Conservation (phyloP, 2,329 filamentous ascomycete species). For the Cordyceps farinosa region DNA sequence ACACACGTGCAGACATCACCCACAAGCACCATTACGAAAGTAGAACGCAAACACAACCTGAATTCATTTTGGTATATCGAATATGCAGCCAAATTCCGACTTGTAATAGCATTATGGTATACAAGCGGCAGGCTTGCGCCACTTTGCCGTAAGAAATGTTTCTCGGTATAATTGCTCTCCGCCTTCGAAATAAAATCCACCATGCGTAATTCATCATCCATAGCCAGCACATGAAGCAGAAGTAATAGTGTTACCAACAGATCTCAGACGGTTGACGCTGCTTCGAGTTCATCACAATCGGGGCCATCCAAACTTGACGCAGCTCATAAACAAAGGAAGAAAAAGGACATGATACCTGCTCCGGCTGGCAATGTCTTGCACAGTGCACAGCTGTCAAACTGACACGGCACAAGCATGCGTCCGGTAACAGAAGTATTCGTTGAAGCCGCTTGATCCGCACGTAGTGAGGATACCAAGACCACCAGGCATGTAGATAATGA, state of each 20-base stretch:
- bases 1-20: neutral
- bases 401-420: neutral
- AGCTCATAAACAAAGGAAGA: slow-evolving; percentile 25
- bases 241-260: slow-evolving; percentile 11
- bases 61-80: slow-evolving; percentile 19
- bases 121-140: slow-evolving; percentile 18
- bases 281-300: slow-evolving; percentile 16
- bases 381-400: neutral
- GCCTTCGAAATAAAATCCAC: slow-evolving; percentile 15
- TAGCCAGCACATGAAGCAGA: slow-evolving; percentile 14
- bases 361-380: slow-evolving; percentile 2
- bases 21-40: neutral
- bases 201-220: slow-evolving; percentile 18
- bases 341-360: slow-evolving; percentile 14
- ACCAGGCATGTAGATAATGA: slow-evolving; percentile 14
- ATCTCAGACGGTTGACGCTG: slow-evolving; percentile 13
- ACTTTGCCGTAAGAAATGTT: slow-evolving; percentile 14
- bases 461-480: slow-evolving; percentile 6
- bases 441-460: neutral
- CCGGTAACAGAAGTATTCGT: neutral
- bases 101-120: slow-evolving; percentile 13
- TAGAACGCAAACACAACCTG: slow-evolving; percentile 8
- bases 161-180: slow-evolving; percentile 17
- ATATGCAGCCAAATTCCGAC: slow-evolving; percentile 18
- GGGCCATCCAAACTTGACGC: slow-evolving; percentile 18